phyloP scores from a whole-genome alignment of 371 early-diverging fungal species.

The Gilbertella persicaria region DNA sequence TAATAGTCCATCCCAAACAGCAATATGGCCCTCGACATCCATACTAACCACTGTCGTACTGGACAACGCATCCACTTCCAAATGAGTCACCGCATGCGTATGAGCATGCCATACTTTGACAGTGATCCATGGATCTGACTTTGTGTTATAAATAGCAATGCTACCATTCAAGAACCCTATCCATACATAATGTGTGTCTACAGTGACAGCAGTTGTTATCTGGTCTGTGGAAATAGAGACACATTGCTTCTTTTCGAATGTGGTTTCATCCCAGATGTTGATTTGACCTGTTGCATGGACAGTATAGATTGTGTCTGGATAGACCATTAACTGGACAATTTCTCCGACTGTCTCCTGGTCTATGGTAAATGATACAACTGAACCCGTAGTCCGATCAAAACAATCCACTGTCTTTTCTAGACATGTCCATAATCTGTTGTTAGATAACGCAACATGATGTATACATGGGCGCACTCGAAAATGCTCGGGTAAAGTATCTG shows the following conservation, averaged over 20 bases:
- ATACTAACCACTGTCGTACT: conserved; percentile 54
- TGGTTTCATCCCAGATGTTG: conserved; percentile 58
- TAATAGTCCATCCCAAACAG: conserved; percentile 77
- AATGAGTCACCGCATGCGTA: conserved; percentile 42
- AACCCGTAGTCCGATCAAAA: conserved; percentile 24
- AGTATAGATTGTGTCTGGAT: conserved; percentile 47
- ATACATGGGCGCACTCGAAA: not conserved
- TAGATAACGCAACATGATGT: not conserved
- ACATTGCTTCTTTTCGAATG: conserved; percentile 34
- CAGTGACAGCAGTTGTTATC: conserved; percentile 54
- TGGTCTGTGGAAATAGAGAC: conserved; percentile 58
- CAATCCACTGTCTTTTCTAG: not conserved
- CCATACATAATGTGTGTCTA: conserved; percentile 66
- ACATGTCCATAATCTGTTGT: not conserved
- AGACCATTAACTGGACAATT: conserved; percentile 51
- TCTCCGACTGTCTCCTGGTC: conserved; percentile 48
- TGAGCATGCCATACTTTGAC: conserved; percentile 71
- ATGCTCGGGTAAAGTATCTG: not conserved
- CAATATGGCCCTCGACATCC: conserved; percentile 64
- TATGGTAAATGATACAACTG: too few species aligned
- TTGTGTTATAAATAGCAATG: conserved; percentile 66
- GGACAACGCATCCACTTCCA: conserved; percentile 44
- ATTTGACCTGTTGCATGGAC: conserved; percentile 80
- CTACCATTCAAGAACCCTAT: conserved; percentile 70
- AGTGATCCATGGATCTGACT: conserved; percentile 41